Evolutionary conservation across 225 moss, liverwort and hornwort genomes (phyloP).

Genomic region (Physcomitrium patens): DNA sequence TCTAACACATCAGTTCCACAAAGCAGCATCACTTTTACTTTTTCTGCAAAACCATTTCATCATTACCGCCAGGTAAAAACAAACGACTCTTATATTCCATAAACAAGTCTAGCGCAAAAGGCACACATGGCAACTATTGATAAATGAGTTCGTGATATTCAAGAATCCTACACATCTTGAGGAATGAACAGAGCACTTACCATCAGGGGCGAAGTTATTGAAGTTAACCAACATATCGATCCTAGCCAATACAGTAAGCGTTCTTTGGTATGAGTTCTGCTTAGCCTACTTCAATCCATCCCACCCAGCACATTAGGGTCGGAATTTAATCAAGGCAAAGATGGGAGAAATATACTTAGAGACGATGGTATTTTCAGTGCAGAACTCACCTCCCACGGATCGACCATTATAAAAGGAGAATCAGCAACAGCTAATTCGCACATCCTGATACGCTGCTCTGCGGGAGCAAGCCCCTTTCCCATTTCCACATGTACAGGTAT

Average conservation of each 20-base stretch:
- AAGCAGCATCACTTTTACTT: slow-evolving; percentile 79
- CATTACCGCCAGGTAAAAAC: slow-evolving; percentile 10
- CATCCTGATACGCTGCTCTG: slow-evolving; percentile 88
- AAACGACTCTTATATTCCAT: slow-evolving; percentile 10
- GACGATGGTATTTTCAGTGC: neutral
- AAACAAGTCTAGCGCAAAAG: neutral
- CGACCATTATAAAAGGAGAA: slow-evolving; percentile 91
- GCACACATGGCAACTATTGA: neutral
- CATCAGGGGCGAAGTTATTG: slow-evolving; percentile 70
- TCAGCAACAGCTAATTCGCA: slow-evolving; percentile 90
- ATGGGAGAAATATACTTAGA: neutral
- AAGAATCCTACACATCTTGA: neutral
- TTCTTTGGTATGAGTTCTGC: slow-evolving; percentile 88
- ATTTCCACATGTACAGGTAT: slow-evolving; percentile 39
- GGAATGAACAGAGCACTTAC: slow-evolving; percentile 35
- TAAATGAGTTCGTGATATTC: neutral
- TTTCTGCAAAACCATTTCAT: slow-evolving; percentile 56
- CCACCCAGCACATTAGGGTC: slow-evolving; percentile 35
- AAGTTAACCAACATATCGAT: slow-evolving; percentile 83
- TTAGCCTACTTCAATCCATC: slow-evolving; percentile 94
- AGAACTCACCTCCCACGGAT: slow-evolving; percentile 92
- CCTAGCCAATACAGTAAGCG: slow-evolving; percentile 74
- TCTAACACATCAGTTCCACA: slow-evolving; percentile 90
- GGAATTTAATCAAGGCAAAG: neutral
- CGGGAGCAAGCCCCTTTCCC: slow-evolving; percentile 87